These are phyloP conservation scores for Phlebiopsis flavidoalba DNA, from an alignment of 768 basidiomycete species.

Conservation along the genomic window DNA sequence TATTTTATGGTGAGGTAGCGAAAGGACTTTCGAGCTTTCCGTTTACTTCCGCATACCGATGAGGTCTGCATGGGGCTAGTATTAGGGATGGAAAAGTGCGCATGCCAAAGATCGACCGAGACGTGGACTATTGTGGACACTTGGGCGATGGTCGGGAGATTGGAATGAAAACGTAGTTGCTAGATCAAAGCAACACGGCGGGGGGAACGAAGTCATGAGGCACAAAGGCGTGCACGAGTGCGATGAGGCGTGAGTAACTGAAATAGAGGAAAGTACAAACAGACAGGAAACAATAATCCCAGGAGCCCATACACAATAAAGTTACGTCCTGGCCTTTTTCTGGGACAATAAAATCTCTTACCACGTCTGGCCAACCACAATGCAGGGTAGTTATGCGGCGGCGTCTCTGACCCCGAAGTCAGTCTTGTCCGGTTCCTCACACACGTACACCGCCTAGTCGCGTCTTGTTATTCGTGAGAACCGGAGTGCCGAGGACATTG, in stretches of 20 bases:
- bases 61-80: background rate
- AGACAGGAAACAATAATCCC: slow-evolving; percentile 11
- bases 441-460: background rate
- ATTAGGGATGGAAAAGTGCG: background rate
- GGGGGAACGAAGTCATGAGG: slow-evolving; percentile 6
- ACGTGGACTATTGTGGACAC: background rate
- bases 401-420: background rate
- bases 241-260: background rate
- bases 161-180: slow-evolving; percentile 2
- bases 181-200: slow-evolving; percentile 8
- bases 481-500: no score
- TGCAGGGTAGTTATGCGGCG: slow-evolving; percentile 4
- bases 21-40: slow-evolving; percentile 2
- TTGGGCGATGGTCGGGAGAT: background rate
- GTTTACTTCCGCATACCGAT: slow-evolving; percentile 4
- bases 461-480: background rate
- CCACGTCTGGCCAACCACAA: slow-evolving; percentile 7
- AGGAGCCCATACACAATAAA: slow-evolving; percentile 8
- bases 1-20: background rate
- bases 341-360: slow-evolving; percentile 3
- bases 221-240: background rate
- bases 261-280: slow-evolving; percentile 12
- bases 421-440: background rate
- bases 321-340: slow-evolving; percentile 6
- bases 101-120: background rate